Conservation (phyloP, 2,329 filamentous ascomycete species). For the Claviceps pazoutovae region DNA sequence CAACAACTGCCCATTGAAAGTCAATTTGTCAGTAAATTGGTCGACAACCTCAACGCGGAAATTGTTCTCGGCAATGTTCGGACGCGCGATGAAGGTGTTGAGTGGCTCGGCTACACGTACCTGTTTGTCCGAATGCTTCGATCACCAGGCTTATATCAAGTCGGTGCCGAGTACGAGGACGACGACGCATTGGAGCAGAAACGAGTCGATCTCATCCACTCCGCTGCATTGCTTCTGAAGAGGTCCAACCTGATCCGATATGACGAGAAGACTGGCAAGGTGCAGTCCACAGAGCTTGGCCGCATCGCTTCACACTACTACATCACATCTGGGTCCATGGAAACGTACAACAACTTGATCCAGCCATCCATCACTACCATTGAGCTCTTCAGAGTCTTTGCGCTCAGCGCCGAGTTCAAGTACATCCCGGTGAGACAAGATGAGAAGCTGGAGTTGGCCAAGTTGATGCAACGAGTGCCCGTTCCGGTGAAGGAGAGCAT, state of each 20-base stretch:
- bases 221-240: slow-evolving; percentile 74
- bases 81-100: slow-evolving; percentile 87
- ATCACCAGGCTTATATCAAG: slow-evolving; percentile 87
- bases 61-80: slow-evolving; percentile 89
- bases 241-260: slow-evolving; percentile 87
- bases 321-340: slow-evolving; percentile 91
- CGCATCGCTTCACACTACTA: slow-evolving; percentile 97
- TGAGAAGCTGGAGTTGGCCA: slow-evolving; percentile 91
- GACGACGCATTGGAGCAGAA: slow-evolving; percentile 89
- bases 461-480: slow-evolving; percentile 76
- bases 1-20: slow-evolving; percentile 96
- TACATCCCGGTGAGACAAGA: slow-evolving; percentile 97
- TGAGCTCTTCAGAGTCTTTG: slow-evolving; percentile 91
- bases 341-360: slow-evolving; percentile 90
- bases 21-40: slow-evolving; percentile 82
- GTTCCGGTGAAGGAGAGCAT: slow-evolving; percentile 96
- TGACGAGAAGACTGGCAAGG: slow-evolving; percentile 77
- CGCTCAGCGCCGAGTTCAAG: slow-evolving; percentile 94
- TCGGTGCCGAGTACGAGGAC: slow-evolving; percentile 88
- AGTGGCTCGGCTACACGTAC: slow-evolving; percentile 97
- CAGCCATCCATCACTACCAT: slow-evolving; percentile 87
- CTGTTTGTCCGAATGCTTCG: slow-evolving; percentile 95
- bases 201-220: slow-evolving; percentile 92
- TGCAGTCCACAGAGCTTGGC: slow-evolving; percentile 87
- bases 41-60: slow-evolving; percentile 93